Base-by-base conservation (phyloP, 805 yeast species). In the Zygotorulaspora florentina region DNA sequence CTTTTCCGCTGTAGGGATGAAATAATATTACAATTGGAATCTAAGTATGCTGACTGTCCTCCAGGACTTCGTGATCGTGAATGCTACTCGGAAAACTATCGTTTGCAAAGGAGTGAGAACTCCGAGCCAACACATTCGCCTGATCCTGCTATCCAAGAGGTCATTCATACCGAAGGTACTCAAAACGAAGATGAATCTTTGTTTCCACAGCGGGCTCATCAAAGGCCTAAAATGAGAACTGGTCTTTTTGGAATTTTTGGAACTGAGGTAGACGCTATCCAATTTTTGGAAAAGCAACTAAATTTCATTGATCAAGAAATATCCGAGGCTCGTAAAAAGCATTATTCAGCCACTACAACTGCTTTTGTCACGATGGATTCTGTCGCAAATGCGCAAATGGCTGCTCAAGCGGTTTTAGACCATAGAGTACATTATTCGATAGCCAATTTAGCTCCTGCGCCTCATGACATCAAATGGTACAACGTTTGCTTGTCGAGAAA, bases 331-430 rank as follows among this genome's bases (percentile, higher is more conserved):
- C 74, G 96, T 43, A 70, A 68, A 26, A 73, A 81, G 42, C 85
- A 84, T 51, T 87, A 81, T 58, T 80, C 87, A 0, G 84, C 96
- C 0, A 87, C 95, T 0, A 88, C 95, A 25, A 84, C 91, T 2
- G 97, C 98, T 0, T 91, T 91, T 65, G 80, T 91, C 8, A 93
- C 98, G 0, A 86, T 91, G 96, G 91, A 87, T 53, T 78, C 93
- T 0, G 97, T 89, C 2, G 96, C 96, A 0, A 83, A 89, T 54
- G 97, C 98, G 2, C 99, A 91, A 64, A 84, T 89, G 87, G 83
- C 93, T 25, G 96, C 97, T 0, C 99, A 93, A 64, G 93, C 97
- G 0, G 90, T 91, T 0, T 65, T 93, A 47, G 96, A 90, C 61
- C 97, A 97, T 0, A 77, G 86, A 46, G 88, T 93, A 7, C 83